phyloP scores from a whole-genome alignment of 2,329 filamentous ascomycete genomes.

The Aulographum hederae region DNA sequence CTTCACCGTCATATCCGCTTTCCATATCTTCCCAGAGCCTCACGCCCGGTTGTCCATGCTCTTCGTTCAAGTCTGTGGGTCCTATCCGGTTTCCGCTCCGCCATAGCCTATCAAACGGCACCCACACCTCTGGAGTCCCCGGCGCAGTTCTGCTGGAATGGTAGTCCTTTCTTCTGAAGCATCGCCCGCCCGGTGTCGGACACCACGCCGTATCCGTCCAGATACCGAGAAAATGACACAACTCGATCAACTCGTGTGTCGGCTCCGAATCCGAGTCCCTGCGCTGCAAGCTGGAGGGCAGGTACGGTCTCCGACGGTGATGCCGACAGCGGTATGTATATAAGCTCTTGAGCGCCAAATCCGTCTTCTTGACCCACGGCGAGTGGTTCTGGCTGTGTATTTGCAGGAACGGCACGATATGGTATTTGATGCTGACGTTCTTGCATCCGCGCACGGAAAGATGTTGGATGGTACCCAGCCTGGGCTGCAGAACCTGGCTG shows the following conservation, averaged over 20 bases:
- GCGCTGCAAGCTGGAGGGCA: constrained; percentile 34
- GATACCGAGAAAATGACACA: constrained; percentile 38
- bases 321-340: constrained; percentile 46
- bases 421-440: constrained; percentile 46
- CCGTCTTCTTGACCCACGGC: constrained; percentile 21
- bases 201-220: constrained; percentile 46
- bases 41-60: constrained; percentile 18
- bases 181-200: constrained; percentile 37
- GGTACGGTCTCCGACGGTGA: constrained; percentile 39
- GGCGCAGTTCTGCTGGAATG: constrained; percentile 35
- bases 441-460: constrained; percentile 44
- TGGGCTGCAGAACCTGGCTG: constrained; percentile 33
- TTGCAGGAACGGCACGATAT: constrained; percentile 38
- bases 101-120: constrained; percentile 43
- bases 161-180: constrained; percentile 37
- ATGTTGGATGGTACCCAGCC: constrained; percentile 36
- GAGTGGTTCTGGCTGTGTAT: constrained; percentile 19
- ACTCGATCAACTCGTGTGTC: constrained; percentile 39
- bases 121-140: constrained; percentile 39
- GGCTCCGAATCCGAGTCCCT: constrained; percentile 42
- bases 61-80: background rate
- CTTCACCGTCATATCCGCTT: constrained; percentile 34
- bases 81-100: constrained; percentile 40
- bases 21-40: constrained; percentile 38
- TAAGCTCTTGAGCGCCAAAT: constrained; percentile 37